phyloP scores from a whole-genome alignment of 208 protist genomes.

The Crithidia expoeki region DNA sequence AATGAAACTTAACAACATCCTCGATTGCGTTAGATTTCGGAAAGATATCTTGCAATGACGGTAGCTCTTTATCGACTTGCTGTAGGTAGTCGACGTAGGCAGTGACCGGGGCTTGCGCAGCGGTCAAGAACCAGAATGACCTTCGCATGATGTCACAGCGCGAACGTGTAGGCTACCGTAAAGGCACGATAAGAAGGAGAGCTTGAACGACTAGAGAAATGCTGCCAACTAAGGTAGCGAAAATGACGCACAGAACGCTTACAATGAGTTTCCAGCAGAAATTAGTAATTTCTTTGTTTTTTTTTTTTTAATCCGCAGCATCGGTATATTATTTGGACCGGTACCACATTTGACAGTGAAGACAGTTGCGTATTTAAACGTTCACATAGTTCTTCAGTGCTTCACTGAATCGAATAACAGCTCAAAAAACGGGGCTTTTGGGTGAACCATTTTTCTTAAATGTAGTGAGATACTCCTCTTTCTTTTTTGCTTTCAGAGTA shows the following conservation, averaged over 20 bases:
- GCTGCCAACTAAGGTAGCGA: conserved; percentile 4
- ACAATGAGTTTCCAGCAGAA: no score
- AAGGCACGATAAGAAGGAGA: conserved; percentile 16
- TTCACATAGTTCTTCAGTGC: background rate
- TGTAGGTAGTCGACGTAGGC: conserved; percentile 74
- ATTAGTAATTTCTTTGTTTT: background rate
- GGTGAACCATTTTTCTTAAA: no score
- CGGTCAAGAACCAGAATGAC: conserved; percentile 21
- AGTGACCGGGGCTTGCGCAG: conserved; percentile 36
- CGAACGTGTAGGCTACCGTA: background rate
- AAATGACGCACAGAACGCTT: no score
- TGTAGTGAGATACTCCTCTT: no score
- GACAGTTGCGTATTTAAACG: background rate
- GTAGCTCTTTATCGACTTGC: conserved; percentile 62
- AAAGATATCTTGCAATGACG: conserved; percentile 71
- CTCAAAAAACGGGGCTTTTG: no score
- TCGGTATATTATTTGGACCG: no score
- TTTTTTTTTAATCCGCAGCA: background rate
- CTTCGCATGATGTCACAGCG: conserved; percentile 19
- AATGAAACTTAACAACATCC: conserved; percentile 73
- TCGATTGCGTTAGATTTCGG: conserved; percentile 43
- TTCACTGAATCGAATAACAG: no score
- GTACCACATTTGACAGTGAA: no score
- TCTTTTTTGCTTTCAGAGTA: no score
- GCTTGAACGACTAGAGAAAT: conserved; percentile 4